Conservation (phyloP, 805 yeast genomes). For the Wickerhamomyces tratensis region DNA sequence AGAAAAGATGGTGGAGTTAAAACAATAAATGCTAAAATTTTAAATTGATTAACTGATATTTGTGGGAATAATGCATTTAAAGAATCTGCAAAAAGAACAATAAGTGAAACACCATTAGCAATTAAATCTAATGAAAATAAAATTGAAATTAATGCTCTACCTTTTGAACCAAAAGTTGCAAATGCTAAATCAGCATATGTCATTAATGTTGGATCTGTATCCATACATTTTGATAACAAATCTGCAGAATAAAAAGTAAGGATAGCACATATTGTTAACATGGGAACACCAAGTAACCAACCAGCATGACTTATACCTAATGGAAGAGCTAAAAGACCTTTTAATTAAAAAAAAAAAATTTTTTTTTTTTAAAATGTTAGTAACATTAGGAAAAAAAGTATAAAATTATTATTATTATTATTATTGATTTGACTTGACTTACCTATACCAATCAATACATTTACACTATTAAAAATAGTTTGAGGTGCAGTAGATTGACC, state of each 20-base stretch:
- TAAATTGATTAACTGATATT: slow-evolving; percentile 45
- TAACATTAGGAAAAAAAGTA: too few relatives aligned
- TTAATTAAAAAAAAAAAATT: too few relatives aligned
- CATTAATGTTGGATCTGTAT: slow-evolving; percentile 69
- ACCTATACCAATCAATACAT: slow-evolving; percentile 65
- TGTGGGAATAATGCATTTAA: slow-evolving; percentile 56
- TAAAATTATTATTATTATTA: too few relatives aligned
- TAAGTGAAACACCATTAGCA: slow-evolving; percentile 75
- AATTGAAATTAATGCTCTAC: slow-evolving; percentile 63
- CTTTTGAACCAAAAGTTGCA: slow-evolving; percentile 74
- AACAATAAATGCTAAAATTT: slow-evolving; percentile 55
- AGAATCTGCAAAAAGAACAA: slow-evolving; percentile 81
- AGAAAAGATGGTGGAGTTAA: slow-evolving; percentile 77
- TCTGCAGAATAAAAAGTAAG: slow-evolving; percentile 73
- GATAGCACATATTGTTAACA: slow-evolving; percentile 50
- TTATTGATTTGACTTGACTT: too few relatives aligned
- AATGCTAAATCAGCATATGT: slow-evolving; percentile 86
- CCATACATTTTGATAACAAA: slow-evolving; percentile 64
- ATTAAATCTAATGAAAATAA: slow-evolving; percentile 69
- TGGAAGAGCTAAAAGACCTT: slow-evolving; percentile 58
- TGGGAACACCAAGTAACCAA: slow-evolving; percentile 56
- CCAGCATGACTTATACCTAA: slow-evolving; percentile 63
- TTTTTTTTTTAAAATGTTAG: too few relatives aligned
- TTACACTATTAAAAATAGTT: slow-evolving; percentile 68
- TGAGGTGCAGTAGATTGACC: slow-evolving; percentile 81